A percentile compares a stretch with the other conserved stretches of the same genome.
These are phyloP conservation scores for Lentinula boryana DNA, from an alignment of 768 basidiomycete species.

Conservation along the genomic window DNA sequence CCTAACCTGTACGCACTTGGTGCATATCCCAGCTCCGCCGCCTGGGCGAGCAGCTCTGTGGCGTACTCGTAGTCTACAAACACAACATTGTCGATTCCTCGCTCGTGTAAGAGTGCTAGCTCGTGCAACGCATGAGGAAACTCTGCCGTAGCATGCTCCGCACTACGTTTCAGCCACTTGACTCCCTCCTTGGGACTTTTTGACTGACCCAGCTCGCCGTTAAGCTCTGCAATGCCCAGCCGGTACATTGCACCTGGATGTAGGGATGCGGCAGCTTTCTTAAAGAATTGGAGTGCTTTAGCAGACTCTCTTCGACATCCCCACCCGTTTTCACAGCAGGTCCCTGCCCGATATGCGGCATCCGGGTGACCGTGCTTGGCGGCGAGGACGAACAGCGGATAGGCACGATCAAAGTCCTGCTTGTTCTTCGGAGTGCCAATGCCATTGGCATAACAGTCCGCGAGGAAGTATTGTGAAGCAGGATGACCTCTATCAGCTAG, in stretches of 20 bases:
- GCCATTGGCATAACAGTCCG: conserved; percentile 98
- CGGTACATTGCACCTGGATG: conserved; percentile 97
- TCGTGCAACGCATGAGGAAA: conserved; percentile 97
- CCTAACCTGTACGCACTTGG: conserved; percentile 94
- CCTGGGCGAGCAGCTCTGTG: conserved; percentile 89
- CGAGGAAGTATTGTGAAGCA: conserved; percentile 94
- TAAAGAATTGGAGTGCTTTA: conserved; percentile 89
- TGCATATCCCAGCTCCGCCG: conserved; percentile 92
- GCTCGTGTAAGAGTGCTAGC: conserved; percentile 87
- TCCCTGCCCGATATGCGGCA: conserved; percentile 91
- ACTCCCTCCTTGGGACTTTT: conserved; percentile 94
- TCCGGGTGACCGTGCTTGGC: conserved; percentile 97
- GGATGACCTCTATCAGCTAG: conserved; percentile 93
- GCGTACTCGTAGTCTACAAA: conserved; percentile 97
- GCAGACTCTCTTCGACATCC: conserved; percentile 89
- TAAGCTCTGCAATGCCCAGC: conserved; percentile 91
- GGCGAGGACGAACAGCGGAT: conserved; percentile 91
- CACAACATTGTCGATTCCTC: conserved; percentile 97
- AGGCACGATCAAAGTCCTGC: conserved; percentile 97
- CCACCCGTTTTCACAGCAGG: conserved; percentile 99
- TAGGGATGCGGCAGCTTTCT: conserved; percentile 85
- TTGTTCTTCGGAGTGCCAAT: conserved; percentile 85
- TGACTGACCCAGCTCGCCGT: conserved; percentile 84
- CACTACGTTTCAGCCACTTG: conserved; percentile 97
- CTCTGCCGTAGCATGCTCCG: conserved; percentile 90